A percentile compares a stretch with the other conserved stretches of the same genome.
These are phyloP conservation scores for Aspergillus diversus DNA, from an alignment of 495 filamentous ascomycete genomes.

Conservation along the genomic window DNA sequence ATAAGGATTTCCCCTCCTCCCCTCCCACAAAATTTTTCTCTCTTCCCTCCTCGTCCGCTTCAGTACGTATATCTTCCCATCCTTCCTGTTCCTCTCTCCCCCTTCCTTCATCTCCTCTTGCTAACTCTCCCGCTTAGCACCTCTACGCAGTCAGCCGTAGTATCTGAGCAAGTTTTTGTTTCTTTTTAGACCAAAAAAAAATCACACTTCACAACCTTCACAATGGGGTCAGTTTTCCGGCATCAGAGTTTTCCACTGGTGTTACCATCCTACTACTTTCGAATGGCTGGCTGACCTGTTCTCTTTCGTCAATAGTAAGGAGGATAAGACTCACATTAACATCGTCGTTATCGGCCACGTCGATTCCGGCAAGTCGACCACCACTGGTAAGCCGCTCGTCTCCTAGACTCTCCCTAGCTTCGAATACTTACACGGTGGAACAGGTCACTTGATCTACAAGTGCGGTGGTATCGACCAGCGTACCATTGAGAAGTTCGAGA, in stretches of 20 bases:
- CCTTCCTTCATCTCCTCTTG: slow-evolving; percentile 31
- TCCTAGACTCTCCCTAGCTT: slow-evolving; percentile 1
- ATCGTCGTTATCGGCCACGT: slow-evolving; percentile 99
- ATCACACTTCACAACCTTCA: slow-evolving; percentile 46
- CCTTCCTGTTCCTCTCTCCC: slow-evolving; percentile 26
- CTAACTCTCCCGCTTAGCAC: slow-evolving; percentile 51
- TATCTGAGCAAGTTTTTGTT: slow-evolving; percentile 52
- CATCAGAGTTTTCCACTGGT: background rate
- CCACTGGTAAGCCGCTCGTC: slow-evolving; percentile 64
- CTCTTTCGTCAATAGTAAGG: slow-evolving; percentile 64
- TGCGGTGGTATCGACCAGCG: slow-evolving; percentile 99
- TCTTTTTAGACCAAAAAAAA: slow-evolving; percentile 52
- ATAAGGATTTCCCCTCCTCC: slow-evolving; percentile 55
- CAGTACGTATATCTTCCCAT: slow-evolving; percentile 53
- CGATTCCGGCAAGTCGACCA: slow-evolving; percentile 99
- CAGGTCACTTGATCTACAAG: slow-evolving; percentile 99
- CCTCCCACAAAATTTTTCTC: slow-evolving; percentile 48
- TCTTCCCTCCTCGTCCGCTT: slow-evolving; percentile 49
- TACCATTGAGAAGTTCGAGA: slow-evolving; percentile 99
- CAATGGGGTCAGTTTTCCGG: slow-evolving; percentile 53
- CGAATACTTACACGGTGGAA: slow-evolving; percentile 32
- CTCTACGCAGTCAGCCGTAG: slow-evolving; percentile 57
- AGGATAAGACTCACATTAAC: slow-evolving; percentile 85
- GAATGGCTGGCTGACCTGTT: slow-evolving; percentile 16
- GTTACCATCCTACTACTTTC: background rate